Evolutionary conservation across 305 asterid genomes (phyloP).

Genomic region (Salvia sclarea): DNA sequence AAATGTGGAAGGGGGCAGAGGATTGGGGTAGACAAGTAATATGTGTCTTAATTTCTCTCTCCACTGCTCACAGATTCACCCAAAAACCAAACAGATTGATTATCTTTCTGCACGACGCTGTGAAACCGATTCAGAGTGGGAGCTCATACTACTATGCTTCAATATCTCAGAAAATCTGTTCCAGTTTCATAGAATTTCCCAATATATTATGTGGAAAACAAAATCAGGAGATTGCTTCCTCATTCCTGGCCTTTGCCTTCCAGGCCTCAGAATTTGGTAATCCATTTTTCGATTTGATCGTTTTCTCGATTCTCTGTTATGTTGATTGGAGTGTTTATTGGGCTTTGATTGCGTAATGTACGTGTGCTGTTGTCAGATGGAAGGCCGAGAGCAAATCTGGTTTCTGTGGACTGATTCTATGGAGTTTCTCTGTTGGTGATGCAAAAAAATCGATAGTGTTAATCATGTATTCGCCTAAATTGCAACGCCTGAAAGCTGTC

Average conservation of each 20-base stretch:
- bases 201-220: not conserved
- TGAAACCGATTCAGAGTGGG: slow-evolving; percentile 18
- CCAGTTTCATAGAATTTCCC: not conserved
- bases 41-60: slow-evolving; percentile 8
- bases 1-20: slow-evolving; percentile 17
- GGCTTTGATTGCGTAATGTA: not conserved
- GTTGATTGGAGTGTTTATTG: not conserved
- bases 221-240: slow-evolving; percentile 21
- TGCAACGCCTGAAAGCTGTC: slow-evolving; percentile 16
- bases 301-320: not conserved
- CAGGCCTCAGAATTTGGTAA: slow-evolving; percentile 28
- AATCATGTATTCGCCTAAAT: slow-evolving; percentile 42
- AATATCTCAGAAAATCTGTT: not conserved
- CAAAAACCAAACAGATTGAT: not conserved
- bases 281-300: not conserved
- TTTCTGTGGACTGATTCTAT: slow-evolving; percentile 22
- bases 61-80: slow-evolving; percentile 14
- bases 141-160: slow-evolving; percentile 13
- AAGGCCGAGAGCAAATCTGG: slow-evolving; percentile 31
- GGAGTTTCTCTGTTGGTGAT: slow-evolving; percentile 22
- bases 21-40: not conserved
- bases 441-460: slow-evolving; percentile 22
- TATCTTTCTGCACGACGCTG: slow-evolving; percentile 17
- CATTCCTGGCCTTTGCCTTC: slow-evolving; percentile 32
- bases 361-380: slow-evolving; percentile 30